Evolutionary conservation across 1,139 yeast genomes (phyloP).

Genomic region (Nakaseomyces bracarensis): DNA sequence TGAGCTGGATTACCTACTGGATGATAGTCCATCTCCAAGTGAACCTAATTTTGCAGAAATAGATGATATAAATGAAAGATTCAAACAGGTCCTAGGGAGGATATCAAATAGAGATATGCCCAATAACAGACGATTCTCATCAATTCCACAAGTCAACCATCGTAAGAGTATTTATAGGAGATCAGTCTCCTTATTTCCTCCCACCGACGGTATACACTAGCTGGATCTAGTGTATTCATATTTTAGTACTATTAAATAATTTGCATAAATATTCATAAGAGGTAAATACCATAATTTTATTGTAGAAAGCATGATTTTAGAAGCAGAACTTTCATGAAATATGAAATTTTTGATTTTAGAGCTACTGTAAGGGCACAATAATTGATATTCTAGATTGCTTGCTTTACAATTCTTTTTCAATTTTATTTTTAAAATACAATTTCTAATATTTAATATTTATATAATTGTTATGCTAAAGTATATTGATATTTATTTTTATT

Average conservation of each 20-base stretch:
- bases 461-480: too few relatives aligned
- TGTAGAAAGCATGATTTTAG: too few relatives aligned
- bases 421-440: too few relatives aligned
- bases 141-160: constrained; percentile 5
- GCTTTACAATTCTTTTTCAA: too few relatives aligned
- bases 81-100: not conserved
- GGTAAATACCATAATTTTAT: too few relatives aligned
- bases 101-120: not conserved
- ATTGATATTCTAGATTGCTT: too few relatives aligned
- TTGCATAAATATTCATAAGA: too few relatives aligned
- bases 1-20: constrained; percentile 21
- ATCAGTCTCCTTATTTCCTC: constrained; percentile 13
- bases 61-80: constrained; percentile 1
- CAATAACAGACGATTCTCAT: constrained; percentile 1
- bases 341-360: too few relatives aligned
- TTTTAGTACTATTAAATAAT: not conserved
- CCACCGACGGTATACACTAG: constrained; percentile 12
- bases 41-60: not conserved
- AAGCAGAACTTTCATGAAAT: too few relatives aligned
- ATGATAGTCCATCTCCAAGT: constrained; percentile 6
- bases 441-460: too few relatives aligned
- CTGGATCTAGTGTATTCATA: constrained; percentile 7
- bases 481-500: not conserved
- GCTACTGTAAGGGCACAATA: too few relatives aligned
- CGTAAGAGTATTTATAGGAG: constrained; percentile 9